Conservation (phyloP, 2,329 filamentous ascomycete species). For the Scleromitrula shiraiana region DNA sequence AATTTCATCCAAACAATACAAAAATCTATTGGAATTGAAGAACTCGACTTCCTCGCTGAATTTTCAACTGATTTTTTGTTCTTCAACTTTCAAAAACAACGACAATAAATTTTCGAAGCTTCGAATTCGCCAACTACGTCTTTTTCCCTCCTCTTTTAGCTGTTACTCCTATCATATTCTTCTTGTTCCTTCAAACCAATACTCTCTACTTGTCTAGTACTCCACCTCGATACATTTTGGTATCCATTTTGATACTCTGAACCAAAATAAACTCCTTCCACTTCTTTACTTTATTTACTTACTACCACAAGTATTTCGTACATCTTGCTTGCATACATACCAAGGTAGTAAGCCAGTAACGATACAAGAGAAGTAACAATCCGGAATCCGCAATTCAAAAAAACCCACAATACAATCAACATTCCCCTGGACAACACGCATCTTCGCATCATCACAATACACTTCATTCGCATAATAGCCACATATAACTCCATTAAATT, state of each 20-base stretch:
- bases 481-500: neutral
- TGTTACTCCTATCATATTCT: slow-evolving; percentile 6
- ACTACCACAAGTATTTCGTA: too few species aligned
- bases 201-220: too few species aligned
- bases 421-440: neutral
- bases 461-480: neutral
- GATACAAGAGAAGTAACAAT: too few species aligned
- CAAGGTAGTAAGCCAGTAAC: too few species aligned
- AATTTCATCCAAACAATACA: slow-evolving; percentile 2
- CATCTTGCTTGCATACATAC: neutral
- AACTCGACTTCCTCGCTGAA: too few species aligned
- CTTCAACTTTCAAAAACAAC: neutral
- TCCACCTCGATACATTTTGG: slow-evolving; percentile 9
- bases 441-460: too few species aligned
- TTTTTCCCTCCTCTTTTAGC: slow-evolving; percentile 9
- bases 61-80: neutral
- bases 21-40: too few species aligned
- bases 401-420: neutral
- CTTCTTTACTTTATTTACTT: slow-evolving; percentile 2
- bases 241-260: slow-evolving; percentile 8
- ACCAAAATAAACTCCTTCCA: neutral
- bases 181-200: slow-evolving; percentile 7
- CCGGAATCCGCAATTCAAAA: neutral
- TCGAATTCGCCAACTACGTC: slow-evolving; percentile 9
- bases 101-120: slow-evolving; percentile 8